Base-by-base conservation (phyloP, 139 green algal species). In the Picochlorum sp. region DNA sequence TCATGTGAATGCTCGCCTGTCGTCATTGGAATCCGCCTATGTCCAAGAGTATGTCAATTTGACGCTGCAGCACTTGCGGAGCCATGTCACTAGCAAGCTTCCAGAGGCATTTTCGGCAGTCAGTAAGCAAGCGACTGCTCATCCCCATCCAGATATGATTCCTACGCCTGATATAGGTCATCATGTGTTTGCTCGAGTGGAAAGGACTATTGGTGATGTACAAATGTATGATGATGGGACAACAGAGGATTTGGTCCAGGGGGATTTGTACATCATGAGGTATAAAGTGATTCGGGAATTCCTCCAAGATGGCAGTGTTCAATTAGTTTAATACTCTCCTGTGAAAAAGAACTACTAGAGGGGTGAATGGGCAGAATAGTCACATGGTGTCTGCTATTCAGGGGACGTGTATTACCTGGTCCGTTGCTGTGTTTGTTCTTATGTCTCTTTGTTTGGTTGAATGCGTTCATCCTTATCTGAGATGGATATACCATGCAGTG, bases 241-340 rank as follows among this genome's bases (percentile, higher is more conserved):
- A 4, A 78, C 62, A 34, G 59, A 66, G 0, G 74, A 83, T 18
- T 78, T 83, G 57, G 69, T 71, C 57, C 66, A 69, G 14, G 77
- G 62, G 6, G 77, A 83, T 57, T 45, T 83, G 69, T 83, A 76
- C 68, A 68, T 83, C 1, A 76, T 78, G 18, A 68, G 73, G 3
- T 82, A 81, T 45, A 41, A 63, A 4, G 54, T 68, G 7, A 55
- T 83, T 9, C 62, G 65, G 54, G 28, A 45, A 47, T 57, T 83
- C 45, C 30, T 83, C 26, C 54, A 52, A 6, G 69, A 73, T 5
- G 60, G 61, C 9, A 44, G 41, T 4, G 70, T 80, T 38, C 34
- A 74, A 64, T 71, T 80, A 4, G 31, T 70, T 18, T 73, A 72
- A 82, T 23, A 49, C 14, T 41, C 4, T 30, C 0, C 28, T 30